Base-by-base conservation (phyloP, 257 asterid genomes). In the Lycium ferocissimum region DNA sequence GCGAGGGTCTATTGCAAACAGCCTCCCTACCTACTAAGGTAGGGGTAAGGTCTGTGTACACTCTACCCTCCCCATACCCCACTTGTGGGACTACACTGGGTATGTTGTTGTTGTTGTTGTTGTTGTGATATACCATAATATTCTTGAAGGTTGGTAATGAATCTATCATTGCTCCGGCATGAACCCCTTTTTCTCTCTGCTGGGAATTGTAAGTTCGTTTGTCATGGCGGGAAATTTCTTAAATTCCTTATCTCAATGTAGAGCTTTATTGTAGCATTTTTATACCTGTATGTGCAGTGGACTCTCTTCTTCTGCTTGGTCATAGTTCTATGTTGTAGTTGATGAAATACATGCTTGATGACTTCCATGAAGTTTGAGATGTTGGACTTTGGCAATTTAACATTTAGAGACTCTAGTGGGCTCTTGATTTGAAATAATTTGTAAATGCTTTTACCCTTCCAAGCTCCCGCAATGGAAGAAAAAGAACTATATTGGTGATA, bases 221-320 rank as follows among this genome's bases (percentile, higher is more conserved):
- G 26, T 78, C 82, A 53, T 53, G 82, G 14, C 4, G 7, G 82
- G 65, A 76, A 26, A 18, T 76, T 76, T 76, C 5, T 76, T 51
- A 76, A 76, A 51, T 76, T 76, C 47, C 49, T 76, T 53, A 6
- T 76, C 82, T 76, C 12, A 8, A 22, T 53, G 9, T 26, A 26
- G 49, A 53, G 17, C 33, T 53, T 53, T 78, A 7, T 53, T 33
- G 65, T 65, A 51, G 49, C 49, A 78, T 7, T 53, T 33, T 78
- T 53, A 53, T 78, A 5, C 63, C 49, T 70, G 54, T 70, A 53
- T 78, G 82, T 78, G 65, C 65, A 78, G 33, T 18, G 49, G 33
- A 33, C 49, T 78, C 65, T 53, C 66, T 78, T 76, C 82, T 76
- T 33, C 26, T 78, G 26, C 20, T 78, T 78, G 82, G 81, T 78